These are phyloP conservation scores for Magnolia sinica DNA, from an alignment of 164 flowering plant genomes.

Conservation along the genomic window DNA sequence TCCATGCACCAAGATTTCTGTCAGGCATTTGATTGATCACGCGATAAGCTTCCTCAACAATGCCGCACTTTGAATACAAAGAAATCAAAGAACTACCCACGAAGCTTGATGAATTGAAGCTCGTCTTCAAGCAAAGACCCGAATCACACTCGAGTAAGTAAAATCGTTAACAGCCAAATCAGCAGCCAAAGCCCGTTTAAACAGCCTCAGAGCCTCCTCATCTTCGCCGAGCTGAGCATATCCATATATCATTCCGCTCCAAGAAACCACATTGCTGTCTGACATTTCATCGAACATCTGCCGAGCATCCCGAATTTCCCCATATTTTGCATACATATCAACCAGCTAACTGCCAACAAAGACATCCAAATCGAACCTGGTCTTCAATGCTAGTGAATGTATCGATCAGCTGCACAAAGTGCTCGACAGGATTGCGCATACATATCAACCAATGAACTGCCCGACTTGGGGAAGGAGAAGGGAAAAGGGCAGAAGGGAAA, in stretches of 20 bases:
- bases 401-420: slow-evolving; percentile 46
- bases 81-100: slow-evolving; percentile 81
- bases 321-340: slow-evolving; percentile 87
- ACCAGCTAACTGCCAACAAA: slow-evolving; percentile 80
- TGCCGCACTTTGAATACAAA: slow-evolving; percentile 77
- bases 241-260: slow-evolving; percentile 93
- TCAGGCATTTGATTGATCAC: slow-evolving; percentile 48
- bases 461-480: no score
- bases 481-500: no score
- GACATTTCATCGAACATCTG: slow-evolving; percentile 81
- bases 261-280: slow-evolving; percentile 75
- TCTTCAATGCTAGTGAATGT: slow-evolving; percentile 55
- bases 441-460: no score
- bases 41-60: slow-evolving; percentile 52
- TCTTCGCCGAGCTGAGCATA: slow-evolving; percentile 64
- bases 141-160: slow-evolving; percentile 70
- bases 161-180: slow-evolving; percentile 78
- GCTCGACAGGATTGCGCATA: slow-evolving; percentile 45
- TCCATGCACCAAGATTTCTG: slow-evolving; percentile 90
- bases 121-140: slow-evolving; percentile 66
- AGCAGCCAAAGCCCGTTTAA: slow-evolving; percentile 52
- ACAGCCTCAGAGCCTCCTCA: slow-evolving; percentile 75
- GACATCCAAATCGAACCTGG: slow-evolving; percentile 60
- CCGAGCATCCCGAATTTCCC: slow-evolving; percentile 51
- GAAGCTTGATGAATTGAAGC: slow-evolving; percentile 56